These are phyloP conservation scores for Fonsecaea nubica DNA, from an alignment of 2,329 filamentous ascomycete genomes.

Conservation along the genomic window DNA sequence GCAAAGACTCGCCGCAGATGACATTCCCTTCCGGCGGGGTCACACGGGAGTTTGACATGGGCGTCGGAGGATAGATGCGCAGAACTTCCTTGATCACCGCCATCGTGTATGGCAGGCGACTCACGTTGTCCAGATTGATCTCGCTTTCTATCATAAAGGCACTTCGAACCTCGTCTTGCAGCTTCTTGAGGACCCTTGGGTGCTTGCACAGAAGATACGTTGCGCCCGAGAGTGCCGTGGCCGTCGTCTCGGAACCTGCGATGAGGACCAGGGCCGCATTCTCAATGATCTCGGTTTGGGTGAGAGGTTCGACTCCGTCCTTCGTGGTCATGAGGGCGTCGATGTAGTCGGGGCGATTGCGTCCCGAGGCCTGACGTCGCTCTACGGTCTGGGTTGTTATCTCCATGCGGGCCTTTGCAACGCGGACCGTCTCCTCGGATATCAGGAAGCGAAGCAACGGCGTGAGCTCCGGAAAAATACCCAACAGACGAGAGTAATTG, in stretches of 20 bases:
- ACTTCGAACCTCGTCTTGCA: slow-evolving; percentile 47
- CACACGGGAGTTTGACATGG: not conserved
- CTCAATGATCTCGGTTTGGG: too few relatives aligned
- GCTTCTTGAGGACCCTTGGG: slow-evolving; percentile 46
- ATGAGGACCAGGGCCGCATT: slow-evolving; percentile 42
- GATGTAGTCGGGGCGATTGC: too few relatives aligned
- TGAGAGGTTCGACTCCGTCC: too few relatives aligned
- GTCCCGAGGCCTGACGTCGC: too few relatives aligned
- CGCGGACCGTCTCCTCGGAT: too few relatives aligned
- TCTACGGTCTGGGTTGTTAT: too few relatives aligned
- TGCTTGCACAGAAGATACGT: slow-evolving; percentile 54
- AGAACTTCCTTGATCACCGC: slow-evolving; percentile 5
- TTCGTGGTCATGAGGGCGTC: too few relatives aligned
- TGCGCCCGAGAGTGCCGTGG: slow-evolving; percentile 51
- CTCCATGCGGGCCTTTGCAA: too few relatives aligned
- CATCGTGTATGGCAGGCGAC: not conserved
- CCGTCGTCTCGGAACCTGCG: slow-evolving; percentile 57
- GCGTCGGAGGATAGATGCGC: not conserved
- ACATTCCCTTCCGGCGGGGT: not conserved
- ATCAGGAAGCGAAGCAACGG: too few relatives aligned
- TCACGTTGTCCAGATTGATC: slow-evolving; percentile 15
- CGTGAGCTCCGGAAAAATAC: too few relatives aligned
- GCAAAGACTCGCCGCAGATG: not conserved
- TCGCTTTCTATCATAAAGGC: slow-evolving; percentile 43
- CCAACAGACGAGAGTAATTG: too few relatives aligned